Percentiles rank a stretch among this genome's conserved stretches.
Conservation (phyloP, 768 basidiomycete species). For the Mycena indigotica region DNA sequence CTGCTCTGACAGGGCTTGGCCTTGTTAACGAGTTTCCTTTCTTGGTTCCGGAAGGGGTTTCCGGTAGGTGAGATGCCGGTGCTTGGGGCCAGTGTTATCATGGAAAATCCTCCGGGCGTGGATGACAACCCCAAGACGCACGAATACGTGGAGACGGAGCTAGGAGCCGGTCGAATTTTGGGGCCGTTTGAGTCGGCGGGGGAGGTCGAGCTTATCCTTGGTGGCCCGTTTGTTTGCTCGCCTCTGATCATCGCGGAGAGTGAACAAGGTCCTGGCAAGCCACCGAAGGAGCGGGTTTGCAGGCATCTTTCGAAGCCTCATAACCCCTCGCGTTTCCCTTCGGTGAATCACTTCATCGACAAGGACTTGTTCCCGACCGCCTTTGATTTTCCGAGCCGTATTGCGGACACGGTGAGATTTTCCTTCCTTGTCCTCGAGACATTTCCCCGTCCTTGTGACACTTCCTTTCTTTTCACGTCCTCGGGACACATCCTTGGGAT, state of each 20-base stretch:
- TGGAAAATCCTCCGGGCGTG: slow-evolving; percentile 20
- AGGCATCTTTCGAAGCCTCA: slow-evolving; percentile 9
- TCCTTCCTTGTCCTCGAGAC: no score
- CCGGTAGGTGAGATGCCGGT: slow-evolving; percentile 35
- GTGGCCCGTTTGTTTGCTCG: slow-evolving; percentile 32
- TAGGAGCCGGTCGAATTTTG: slow-evolving; percentile 11
- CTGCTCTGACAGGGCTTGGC: slow-evolving; percentile 23
- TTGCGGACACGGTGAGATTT: slow-evolving; percentile 15
- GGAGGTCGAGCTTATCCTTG: slow-evolving; percentile 25
- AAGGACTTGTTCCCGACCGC: slow-evolving; percentile 15
- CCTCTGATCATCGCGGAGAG: slow-evolving; percentile 27
- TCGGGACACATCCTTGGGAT: no score
- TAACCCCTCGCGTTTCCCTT: background rate
- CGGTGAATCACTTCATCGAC: slow-evolving; percentile 12
- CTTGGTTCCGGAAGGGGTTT: slow-evolving; percentile 32
- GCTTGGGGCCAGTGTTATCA: slow-evolving; percentile 6
- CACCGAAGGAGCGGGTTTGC: slow-evolving; percentile 10
- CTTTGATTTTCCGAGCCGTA: slow-evolving; percentile 10
- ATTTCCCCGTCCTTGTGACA: no score
- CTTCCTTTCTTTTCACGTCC: no score
- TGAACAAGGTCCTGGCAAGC: no score
- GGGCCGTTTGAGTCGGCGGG: slow-evolving; percentile 25
- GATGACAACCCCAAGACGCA: slow-evolving; percentile 5
- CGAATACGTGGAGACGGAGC: slow-evolving; percentile 21
- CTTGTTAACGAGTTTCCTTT: slow-evolving; percentile 30